Evolutionary conservation across 371 early-diverging fungal species (phyloP), one percentile per base, ranked within the genome.

Genomic region (Lichtheimia corymbifera): DNA sequence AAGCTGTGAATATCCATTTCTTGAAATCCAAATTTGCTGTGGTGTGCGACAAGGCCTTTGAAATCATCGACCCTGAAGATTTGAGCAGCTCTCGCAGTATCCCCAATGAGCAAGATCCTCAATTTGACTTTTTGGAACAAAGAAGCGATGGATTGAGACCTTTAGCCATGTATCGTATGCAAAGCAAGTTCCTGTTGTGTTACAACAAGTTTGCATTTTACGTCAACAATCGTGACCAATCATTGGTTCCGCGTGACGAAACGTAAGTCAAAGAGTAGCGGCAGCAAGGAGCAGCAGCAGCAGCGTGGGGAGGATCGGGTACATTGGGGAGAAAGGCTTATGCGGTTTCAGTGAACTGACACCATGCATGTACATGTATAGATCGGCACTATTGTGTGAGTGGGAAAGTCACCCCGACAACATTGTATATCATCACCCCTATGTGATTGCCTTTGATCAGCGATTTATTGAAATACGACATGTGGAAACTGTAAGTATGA

Each of bases 181-280:
- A 65, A 9, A 79, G 85, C 49, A 69, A 65, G 45, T 64, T 91
- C 71, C 65, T 95, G 55, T 81, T 93, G 47, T 93, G 93, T 71
- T 95, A 93, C 71, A 88, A 92, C 62, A 92, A 93, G 67, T 91
- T 92, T 76, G 91, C 86, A 1, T 94, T 95, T 66, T 94, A 86
- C 60, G 90, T 95, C 53, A 88, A 93, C 72, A 86, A 88, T 57
- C 51, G 51, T 59, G 57, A 60, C 13, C 63, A 63, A 56, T 44
- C 56, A 41, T 25, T 63, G 45, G 53, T 61, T 30, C 62, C 62
- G 25, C 63, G 52, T 28, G 67, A 59, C 27, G 85, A 55, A 54
- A 58, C 58, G 79, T 76, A 40, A 20, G 44, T 9, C 58, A 60
- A 55, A 61, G 65, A 22, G n/a, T n/a, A n/a, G n/a, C n/a, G n/a